A percentile compares a stretch with the other conserved stretches of the same genome.
Evolutionary conservation across 2,329 filamentous ascomycete species (phyloP).

Genomic region (Cladosporium halotolerans): DNA sequence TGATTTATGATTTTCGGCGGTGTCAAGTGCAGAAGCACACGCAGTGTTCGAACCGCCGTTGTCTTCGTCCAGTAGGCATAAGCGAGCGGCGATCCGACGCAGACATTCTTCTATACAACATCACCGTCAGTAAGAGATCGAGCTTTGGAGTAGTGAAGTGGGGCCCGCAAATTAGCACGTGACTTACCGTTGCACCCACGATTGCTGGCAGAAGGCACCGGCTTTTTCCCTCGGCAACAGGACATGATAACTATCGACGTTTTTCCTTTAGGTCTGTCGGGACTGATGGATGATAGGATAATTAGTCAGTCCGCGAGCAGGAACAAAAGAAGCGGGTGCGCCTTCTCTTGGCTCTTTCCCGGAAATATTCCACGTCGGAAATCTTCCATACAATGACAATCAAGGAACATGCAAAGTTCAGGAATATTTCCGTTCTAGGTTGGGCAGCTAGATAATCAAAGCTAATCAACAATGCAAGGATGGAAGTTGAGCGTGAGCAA

Average conservation of each 20-base stretch:
- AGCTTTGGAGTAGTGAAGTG: too few relatives aligned
- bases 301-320: neutral
- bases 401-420: too few relatives aligned
- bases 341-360: neutral
- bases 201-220: neutral
- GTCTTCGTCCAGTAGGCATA: neutral
- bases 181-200: neutral
- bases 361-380: neutral
- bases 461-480: too few relatives aligned
- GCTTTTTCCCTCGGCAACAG: neutral
- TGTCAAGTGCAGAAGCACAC: neutral
- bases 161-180: neutral
- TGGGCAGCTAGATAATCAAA: too few relatives aligned
- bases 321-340: too few relatives aligned
- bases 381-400: neutral
- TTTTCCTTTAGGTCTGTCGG: too few relatives aligned
- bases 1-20: neutral
- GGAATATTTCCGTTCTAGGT: too few relatives aligned
- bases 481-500: too few relatives aligned
- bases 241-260: neutral
- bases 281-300: neutral
- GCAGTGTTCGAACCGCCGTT: neutral
- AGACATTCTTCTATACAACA: constrained; percentile 2
- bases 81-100: constrained; percentile 6
- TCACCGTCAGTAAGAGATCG: neutral